phyloP scores from a whole-genome alignment of 306 rosid species.

The Luffa aegyptiaca region DNA sequence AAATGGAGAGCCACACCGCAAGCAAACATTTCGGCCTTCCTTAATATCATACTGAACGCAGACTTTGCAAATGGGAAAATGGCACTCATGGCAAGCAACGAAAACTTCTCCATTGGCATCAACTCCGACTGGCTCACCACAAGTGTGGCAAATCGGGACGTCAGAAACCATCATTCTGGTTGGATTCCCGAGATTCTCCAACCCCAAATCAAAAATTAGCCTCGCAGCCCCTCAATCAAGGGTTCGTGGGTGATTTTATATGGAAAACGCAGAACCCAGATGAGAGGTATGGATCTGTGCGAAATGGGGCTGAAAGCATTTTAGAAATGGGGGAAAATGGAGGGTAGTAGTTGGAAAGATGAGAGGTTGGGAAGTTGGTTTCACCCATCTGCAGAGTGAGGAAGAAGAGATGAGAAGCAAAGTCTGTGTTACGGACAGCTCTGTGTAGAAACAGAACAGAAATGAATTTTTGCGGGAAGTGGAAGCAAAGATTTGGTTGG shows the following conservation, averaged over 20 bases:
- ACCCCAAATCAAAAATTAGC: constrained; percentile 16
- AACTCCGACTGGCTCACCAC: constrained; percentile 70
- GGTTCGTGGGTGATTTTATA: constrained; percentile 32
- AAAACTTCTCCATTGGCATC: constrained; percentile 69
- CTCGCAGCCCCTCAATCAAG: constrained; percentile 18
- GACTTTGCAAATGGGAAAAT: constrained; percentile 69
- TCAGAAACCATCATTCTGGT: constrained; percentile 73
- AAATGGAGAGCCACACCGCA: constrained; percentile 71
- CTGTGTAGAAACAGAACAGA: not conserved
- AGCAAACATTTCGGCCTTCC: constrained; percentile 71
- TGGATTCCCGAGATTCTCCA: not conserved
- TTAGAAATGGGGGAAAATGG: constrained; percentile 19
- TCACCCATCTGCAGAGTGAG: constrained; percentile 34
- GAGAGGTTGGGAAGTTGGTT: constrained; percentile 68
- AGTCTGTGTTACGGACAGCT: constrained; percentile 8
- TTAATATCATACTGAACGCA: constrained; percentile 58
- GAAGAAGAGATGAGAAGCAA: constrained; percentile 51
- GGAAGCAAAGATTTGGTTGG: constrained; percentile 66
- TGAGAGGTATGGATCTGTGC: constrained; percentile 2
- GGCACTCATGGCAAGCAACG: constrained; percentile 79
- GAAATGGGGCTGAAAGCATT: constrained; percentile 16
- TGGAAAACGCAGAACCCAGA: constrained; percentile 21
- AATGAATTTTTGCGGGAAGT: constrained; percentile 71
- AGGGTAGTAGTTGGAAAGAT: constrained; percentile 37
- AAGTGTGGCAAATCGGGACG: constrained; percentile 60